Conservation (phyloP, 345 rosid genomes). For the Eucalyptus sp. region DNA sequence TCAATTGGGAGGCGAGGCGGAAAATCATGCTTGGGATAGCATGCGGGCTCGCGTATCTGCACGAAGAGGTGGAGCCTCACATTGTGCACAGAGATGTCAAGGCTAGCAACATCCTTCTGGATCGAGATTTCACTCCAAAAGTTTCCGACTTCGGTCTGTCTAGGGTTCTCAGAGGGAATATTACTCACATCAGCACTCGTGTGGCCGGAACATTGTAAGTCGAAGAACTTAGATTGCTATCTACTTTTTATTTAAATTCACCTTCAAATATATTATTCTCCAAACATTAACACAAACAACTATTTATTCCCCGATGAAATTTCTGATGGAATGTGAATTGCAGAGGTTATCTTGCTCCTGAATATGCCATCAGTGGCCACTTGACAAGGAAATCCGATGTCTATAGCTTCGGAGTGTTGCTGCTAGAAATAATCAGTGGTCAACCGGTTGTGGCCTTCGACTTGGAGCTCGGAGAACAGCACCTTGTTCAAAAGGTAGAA, state of each 20-base stretch:
- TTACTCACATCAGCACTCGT: conserved; percentile 40
- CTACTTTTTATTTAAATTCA: not conserved
- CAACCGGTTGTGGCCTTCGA: conserved; percentile 23
- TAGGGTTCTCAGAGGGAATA: conserved; percentile 15
- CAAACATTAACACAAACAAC: not conserved
- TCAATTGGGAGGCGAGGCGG: conserved; percentile 32
- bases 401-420: conserved; percentile 48
- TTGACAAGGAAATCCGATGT: conserved; percentile 46
- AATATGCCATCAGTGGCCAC: conserved; percentile 36
- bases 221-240: not conserved
- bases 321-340: not conserved
- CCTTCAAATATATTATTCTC: not conserved
- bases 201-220: conserved; percentile 56
- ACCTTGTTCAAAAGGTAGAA: conserved; percentile 45
- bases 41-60: conserved; percentile 40
- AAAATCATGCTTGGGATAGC: conserved; percentile 38
- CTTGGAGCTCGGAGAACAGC: conserved; percentile 31
- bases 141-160: conserved; percentile 65
- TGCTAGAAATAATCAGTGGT: conserved; percentile 45
- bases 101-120: conserved; percentile 46
- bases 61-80: conserved; percentile 37
- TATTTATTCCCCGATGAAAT: not conserved
- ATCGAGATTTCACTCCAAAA: conserved; percentile 30
- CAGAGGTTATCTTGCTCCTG: conserved; percentile 58
- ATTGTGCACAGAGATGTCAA: conserved; percentile 59